Conservation (phyloP, 2,329 filamentous ascomycete genomes). For the Calonectria leucothoes region DNA sequence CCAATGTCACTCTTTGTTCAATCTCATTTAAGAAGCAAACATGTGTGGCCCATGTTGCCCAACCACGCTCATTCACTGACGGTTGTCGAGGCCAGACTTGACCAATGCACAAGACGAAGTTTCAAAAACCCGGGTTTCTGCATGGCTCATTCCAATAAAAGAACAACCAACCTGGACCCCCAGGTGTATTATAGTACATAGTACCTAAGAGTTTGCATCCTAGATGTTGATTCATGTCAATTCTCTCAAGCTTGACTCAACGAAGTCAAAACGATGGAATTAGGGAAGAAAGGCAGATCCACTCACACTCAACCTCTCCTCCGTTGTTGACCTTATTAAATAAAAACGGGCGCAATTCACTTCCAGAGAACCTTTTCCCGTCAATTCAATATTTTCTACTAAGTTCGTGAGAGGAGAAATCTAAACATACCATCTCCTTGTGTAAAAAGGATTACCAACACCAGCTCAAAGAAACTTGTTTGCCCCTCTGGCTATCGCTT, state of each 20-base stretch:
- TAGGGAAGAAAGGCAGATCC: neutral
- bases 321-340: neutral
- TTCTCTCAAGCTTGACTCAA: neutral
- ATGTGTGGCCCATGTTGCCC: neutral
- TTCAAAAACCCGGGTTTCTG: neutral
- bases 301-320: neutral
- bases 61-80: neutral
- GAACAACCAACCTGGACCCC: no score
- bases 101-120: neutral
- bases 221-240: no score
- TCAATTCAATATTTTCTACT: no score
- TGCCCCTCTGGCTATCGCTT: neutral
- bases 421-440: neutral
- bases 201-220: no score
- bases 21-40: neutral
- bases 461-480: neutral
- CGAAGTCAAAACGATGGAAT: neutral
- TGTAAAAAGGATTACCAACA: neutral
- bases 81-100: neutral
- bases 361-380: no score
- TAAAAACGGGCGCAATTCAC: accelerated
- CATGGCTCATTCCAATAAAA: neutral
- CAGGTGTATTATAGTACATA: no score
- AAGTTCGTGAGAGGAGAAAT: no score
- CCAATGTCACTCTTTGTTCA: neutral